Evolutionary conservation across 1,139 yeast genomes (phyloP), one percentile per base, ranked within the genome.

Genomic region (Hyphopichia burtonii): DNA sequence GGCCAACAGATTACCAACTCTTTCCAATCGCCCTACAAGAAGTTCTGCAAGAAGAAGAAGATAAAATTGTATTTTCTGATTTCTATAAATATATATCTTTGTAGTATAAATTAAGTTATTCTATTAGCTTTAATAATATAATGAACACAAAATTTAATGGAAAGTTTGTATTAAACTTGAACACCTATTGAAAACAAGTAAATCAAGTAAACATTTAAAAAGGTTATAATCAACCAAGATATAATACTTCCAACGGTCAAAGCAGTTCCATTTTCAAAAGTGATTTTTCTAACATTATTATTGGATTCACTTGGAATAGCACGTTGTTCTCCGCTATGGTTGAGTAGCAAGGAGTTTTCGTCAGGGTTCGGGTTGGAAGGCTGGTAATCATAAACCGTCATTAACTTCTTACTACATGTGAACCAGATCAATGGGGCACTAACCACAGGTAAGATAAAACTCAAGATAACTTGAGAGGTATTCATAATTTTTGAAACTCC

Each of bases 391-490:
- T 63, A 60, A 15, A 82, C 86, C 4, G 76, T 70, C 85, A 80
- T 82, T 45, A 76, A 80, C 42, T 76, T 66, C 50, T 77, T 77
- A 39, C 67, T 74, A 43, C 83, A 76, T 1, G 93, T 86, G 54
- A 86, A 83, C 59, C 80, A 84, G 43, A 86, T 74, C 56, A 86
- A 68, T 9, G 93, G 94, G 1, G 91, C 93, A 38, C 85, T 76
- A 12, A 85, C 87, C 46, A 85, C 77, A 5, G 94, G 93, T 41
- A 86, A 66, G 38, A 85, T 71, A 47, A 86, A 70, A 38, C 89
- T 82, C 41, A 86, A 66, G 4, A 85, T 78, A 31, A 86, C 93
- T 58, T 86, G 94, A 0, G 90, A 82, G 3, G 86, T 78, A 56
- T 85, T 86, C 65, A 86, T 72, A 18, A 86, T 83, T 19, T 76